phyloP scores from a whole-genome alignment of 2,329 filamentous ascomycete species.

The Polytolypa hystricis region DNA sequence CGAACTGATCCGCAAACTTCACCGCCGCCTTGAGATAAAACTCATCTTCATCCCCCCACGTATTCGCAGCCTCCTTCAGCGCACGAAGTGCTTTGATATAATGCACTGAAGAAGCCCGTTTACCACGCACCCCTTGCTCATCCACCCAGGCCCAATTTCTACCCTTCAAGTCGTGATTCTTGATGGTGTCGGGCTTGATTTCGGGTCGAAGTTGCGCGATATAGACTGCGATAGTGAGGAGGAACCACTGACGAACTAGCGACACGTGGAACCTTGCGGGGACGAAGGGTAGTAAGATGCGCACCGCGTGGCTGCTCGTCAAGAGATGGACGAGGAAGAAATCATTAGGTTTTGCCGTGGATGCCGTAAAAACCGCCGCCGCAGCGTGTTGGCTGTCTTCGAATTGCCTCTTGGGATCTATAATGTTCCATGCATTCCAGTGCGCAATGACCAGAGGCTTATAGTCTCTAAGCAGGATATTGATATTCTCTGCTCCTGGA shows the following conservation, averaged over 20 bases:
- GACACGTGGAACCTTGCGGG: slow-evolving; percentile 60
- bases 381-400: slow-evolving; percentile 53
- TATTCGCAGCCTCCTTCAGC: slow-evolving; percentile 54
- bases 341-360: slow-evolving; percentile 51
- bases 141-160: slow-evolving; percentile 69
- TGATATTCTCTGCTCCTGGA: slow-evolving; percentile 52
- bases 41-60: slow-evolving; percentile 34
- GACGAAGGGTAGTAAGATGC: slow-evolving; percentile 70
- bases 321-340: slow-evolving; percentile 75
- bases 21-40: slow-evolving; percentile 41
- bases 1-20: slow-evolving; percentile 38
- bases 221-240: slow-evolving; percentile 69
- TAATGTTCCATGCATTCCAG: slow-evolving; percentile 77
- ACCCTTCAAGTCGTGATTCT: slow-evolving; percentile 47
- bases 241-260: slow-evolving; percentile 80
- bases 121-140: slow-evolving; percentile 56
- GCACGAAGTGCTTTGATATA: slow-evolving; percentile 75
- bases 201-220: slow-evolving; percentile 62
- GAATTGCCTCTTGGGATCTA: slow-evolving; percentile 61
- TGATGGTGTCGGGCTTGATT: slow-evolving; percentile 56
- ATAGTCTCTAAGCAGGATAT: slow-evolving; percentile 55
- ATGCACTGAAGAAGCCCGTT: slow-evolving; percentile 62
- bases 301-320: slow-evolving; percentile 75
- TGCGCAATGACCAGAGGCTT: slow-evolving; percentile 68
- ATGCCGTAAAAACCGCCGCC: slow-evolving; percentile 32